Conservation (phyloP, 495 filamentous ascomycete genomes). For the Ramalina intermedia region DNA sequence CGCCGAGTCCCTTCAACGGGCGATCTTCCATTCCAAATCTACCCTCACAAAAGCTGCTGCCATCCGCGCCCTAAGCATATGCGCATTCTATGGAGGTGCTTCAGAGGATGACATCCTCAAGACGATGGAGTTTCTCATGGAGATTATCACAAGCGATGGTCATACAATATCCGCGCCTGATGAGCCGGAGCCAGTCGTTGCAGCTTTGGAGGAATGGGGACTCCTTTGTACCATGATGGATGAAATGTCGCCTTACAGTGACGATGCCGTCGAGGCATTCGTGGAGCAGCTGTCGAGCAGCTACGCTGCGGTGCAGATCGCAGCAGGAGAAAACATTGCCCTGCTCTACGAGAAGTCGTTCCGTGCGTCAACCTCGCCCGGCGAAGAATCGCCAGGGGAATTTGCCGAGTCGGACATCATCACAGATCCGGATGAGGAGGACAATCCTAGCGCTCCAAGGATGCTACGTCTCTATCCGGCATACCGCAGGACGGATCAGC, state of each 20-base stretch:
- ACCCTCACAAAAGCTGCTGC: conserved; percentile 53
- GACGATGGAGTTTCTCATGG: conserved; percentile 69
- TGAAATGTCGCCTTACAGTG: conserved; percentile 60
- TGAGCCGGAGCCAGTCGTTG: conserved; percentile 59
- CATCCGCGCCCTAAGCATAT: conserved; percentile 59
- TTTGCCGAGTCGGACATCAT: conserved; percentile 31
- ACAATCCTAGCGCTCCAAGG: conserved; percentile 28
- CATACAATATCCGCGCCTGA: conserved; percentile 59
- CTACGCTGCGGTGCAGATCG: conserved; percentile 64
- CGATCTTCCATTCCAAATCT: conserved; percentile 56
- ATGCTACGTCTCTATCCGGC: conserved; percentile 47
- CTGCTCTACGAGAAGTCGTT: conserved; percentile 76
- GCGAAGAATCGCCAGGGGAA: conserved; percentile 37
- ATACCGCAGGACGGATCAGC: conserved; percentile 39
- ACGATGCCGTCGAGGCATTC: conserved; percentile 68
- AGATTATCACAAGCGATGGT: conserved; percentile 79
- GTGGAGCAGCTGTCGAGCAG: conserved; percentile 76
- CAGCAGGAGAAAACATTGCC: conserved; percentile 82
- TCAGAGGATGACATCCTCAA: conserved; percentile 54
- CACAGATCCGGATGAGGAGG: conserved; percentile 18
- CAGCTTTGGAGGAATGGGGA: conserved; percentile 79
- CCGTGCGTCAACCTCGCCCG: conserved; percentile 39
- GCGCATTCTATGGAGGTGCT: conserved; percentile 67
- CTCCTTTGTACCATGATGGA: conserved; percentile 73
- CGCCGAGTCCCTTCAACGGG: conserved; percentile 47